Percentiles rank a stretch among this genome's conserved stretches.
Evolutionary conservation across 768 basidiomycete genomes (phyloP).

Genomic region (Russula virescens): DNA sequence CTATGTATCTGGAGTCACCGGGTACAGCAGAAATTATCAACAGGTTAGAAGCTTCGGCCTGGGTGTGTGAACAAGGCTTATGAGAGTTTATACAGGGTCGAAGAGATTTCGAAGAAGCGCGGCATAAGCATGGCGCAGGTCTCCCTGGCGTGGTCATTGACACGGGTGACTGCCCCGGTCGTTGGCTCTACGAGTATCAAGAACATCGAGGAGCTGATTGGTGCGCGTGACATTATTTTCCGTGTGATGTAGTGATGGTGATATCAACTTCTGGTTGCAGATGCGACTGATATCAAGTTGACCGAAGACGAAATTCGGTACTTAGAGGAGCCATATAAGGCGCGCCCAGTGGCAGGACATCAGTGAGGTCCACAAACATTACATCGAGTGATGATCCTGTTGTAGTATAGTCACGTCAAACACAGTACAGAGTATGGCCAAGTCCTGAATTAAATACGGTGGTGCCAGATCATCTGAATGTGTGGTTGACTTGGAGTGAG

Average conservation of each 20-base stretch:
- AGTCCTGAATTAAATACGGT: too few relatives aligned
- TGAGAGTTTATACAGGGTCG: constrained; percentile 29
- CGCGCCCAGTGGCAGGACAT: constrained; percentile 17
- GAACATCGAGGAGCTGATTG: constrained; percentile 19
- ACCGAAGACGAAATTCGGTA: constrained; percentile 18
- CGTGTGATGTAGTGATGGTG: neutral
- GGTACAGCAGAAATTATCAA: constrained; percentile 18
- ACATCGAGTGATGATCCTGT: too few relatives aligned
- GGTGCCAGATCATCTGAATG: too few relatives aligned
- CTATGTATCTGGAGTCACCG: neutral
- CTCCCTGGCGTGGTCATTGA: too few relatives aligned
- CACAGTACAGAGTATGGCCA: too few relatives aligned
- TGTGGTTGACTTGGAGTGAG: too few relatives aligned
- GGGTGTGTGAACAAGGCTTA: neutral
- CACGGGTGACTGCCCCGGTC: too few relatives aligned
- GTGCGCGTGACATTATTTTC: constrained; percentile 1
- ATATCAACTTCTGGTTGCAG: neutral
- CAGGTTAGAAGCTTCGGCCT: constrained; percentile 1
- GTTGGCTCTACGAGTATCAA: constrained; percentile 23
- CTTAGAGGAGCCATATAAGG: constrained; percentile 20
- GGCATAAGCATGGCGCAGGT: constrained; percentile 39
- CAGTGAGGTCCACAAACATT: neutral
- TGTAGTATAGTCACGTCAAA: too few relatives aligned
- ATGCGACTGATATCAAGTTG: constrained; percentile 8
- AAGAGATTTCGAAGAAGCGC: constrained; percentile 36